Percentiles rank a stretch among this genome's conserved stretches.
phyloP scores from a whole-genome alignment of 177 flowering plant genomes.

The Vitis hybrid region DNA sequence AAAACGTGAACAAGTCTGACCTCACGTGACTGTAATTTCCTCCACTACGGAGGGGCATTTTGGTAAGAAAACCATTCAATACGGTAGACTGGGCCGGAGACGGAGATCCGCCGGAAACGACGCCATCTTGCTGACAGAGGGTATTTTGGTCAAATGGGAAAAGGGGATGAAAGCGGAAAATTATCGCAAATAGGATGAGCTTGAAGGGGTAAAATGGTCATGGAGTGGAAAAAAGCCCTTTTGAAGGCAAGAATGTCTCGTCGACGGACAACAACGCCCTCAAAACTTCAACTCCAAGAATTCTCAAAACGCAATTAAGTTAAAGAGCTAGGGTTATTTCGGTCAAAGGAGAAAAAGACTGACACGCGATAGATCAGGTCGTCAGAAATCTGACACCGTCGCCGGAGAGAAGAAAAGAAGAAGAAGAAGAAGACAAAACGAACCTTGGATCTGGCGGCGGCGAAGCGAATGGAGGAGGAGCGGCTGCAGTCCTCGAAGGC shows the following conservation, averaged over 20 bases:
- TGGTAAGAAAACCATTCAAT: slow-evolving; percentile 9
- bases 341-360: background rate
- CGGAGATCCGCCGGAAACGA: too few species aligned
- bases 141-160: background rate
- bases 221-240: background rate
- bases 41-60: slow-evolving; percentile 11
- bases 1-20: slow-evolving; percentile 23
- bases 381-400: slow-evolving; percentile 1
- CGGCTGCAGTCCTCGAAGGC: slow-evolving; percentile 37
- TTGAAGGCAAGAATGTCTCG: slow-evolving; percentile 20
- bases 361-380: slow-evolving; percentile 9
- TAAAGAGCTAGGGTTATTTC: background rate
- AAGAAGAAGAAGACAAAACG: slow-evolving; percentile 7
- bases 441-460: slow-evolving; percentile 44
- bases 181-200: background rate
- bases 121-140: background rate
- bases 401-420: background rate
- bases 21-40: slow-evolving; percentile 11
- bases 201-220: slow-evolving; percentile 15
- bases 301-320: background rate
- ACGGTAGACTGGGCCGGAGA: too few species aligned
- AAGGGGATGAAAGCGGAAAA: background rate
- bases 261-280: slow-evolving; percentile 1
- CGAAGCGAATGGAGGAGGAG: slow-evolving; percentile 9
- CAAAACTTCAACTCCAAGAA: background rate